phyloP scores from a whole-genome alignment of 306 rosid genomes.

The Fragaria vesca region DNA sequence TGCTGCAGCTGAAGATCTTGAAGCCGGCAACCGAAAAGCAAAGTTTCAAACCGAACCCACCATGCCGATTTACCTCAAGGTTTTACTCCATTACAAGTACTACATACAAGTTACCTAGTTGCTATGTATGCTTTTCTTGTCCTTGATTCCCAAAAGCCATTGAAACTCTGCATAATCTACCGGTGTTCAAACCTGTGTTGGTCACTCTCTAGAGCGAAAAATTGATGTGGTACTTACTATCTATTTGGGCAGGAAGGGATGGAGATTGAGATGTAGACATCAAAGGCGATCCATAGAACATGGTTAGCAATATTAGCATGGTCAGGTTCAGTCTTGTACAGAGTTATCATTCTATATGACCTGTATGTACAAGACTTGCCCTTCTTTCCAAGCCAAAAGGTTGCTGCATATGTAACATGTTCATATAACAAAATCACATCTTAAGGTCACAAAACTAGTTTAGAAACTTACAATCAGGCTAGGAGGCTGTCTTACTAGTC shows the following conservation, averaged over 20 bases:
- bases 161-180: constrained; percentile 16
- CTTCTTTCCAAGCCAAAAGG: constrained; percentile 36
- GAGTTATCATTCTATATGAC: constrained; percentile 58
- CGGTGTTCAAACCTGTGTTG: constrained; percentile 28
- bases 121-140: constrained; percentile 12
- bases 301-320: constrained; percentile 64
- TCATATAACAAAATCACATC: not conserved
- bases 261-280: constrained; percentile 59
- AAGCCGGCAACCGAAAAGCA: constrained; percentile 59
- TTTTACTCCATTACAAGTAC: constrained; percentile 24
- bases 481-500: constrained; percentile 19
- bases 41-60: constrained; percentile 83
- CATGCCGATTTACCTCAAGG: constrained; percentile 82
- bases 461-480: constrained; percentile 33
- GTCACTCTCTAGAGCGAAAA: constrained; percentile 26
- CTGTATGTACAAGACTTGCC: constrained; percentile 65
- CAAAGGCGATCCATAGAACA: constrained; percentile 62
- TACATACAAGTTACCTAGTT: not conserved
- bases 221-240: constrained; percentile 49
- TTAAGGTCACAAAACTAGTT: constrained; percentile 28
- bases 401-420: constrained; percentile 6
- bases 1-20: constrained; percentile 88
- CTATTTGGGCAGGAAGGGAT: constrained; percentile 68
- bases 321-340: constrained; percentile 83
- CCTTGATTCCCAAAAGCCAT: not conserved